Base-by-base conservation (phyloP, 176 grass and related monocot genomes). In the Raddia distichophylla region DNA sequence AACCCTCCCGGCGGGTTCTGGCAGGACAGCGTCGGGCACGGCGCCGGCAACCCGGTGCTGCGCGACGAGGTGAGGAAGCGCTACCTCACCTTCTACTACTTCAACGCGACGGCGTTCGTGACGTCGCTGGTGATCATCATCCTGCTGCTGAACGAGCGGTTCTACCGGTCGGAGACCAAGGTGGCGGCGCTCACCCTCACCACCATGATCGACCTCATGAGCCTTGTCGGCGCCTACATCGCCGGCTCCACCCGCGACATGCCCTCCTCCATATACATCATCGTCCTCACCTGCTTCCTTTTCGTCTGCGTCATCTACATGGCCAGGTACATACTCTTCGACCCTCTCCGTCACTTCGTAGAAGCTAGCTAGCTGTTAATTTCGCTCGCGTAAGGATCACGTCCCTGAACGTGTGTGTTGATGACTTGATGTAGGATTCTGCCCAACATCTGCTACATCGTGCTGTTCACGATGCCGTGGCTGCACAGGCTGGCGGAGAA, bases 1-100 rank as follows among this genome's bases (percentile, higher is more conserved):
- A 89, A 69, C 61, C 90, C 83, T 2, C 90, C 86, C 0, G 79
- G 86, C 0, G 79, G 86, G 8, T 83, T 83, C 42, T 91, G 82
- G 86, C 85, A 84, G 86, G 69, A 78, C 1, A 52, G 75, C 35
- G 37, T 40, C 1, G 4, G 37, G 37, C 4, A 1, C 17, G 42
- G 14, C 16, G 61, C 73, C 74, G 66, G 74, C 73, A 14, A 62
- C 58, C 74, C 80, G 11, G 58, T 87, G 56, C 22, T 80, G 7
- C 61, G 4, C 35, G 47, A 82, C 65, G 0, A 8, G 45, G 1
- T 18, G 0, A 1, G 8, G 0, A 71, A 51, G 3, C 4, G 64
- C 6, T 92, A 89, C 74, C 11, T 34, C 10, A 75, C 32, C 2
- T 92, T 92, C 69, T 65, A 78, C 74, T 86, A 89, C 65, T 70